These are phyloP conservation scores for Capronia coronata DNA, from an alignment of 2,329 filamentous ascomycete species.

Conservation along the genomic window DNA sequence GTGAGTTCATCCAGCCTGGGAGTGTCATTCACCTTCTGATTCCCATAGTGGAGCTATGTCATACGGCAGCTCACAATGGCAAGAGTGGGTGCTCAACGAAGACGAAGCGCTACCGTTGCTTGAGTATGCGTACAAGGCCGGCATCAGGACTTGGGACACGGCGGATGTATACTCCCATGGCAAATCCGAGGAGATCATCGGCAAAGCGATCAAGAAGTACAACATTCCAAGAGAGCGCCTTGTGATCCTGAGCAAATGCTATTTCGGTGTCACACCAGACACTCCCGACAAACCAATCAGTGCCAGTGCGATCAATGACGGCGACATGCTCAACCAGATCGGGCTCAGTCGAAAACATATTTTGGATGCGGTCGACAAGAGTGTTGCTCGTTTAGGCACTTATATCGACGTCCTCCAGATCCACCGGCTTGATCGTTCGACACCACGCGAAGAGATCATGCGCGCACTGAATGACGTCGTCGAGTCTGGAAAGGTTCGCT, in stretches of 20 bases:
- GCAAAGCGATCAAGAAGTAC: conserved; percentile 55
- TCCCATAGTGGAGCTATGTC: conserved; percentile 38
- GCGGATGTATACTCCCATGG: conserved; percentile 32
- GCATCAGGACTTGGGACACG: conserved; percentile 30
- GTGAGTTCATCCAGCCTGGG: neutral
- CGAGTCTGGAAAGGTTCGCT: conserved; percentile 38
- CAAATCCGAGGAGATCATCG: conserved; percentile 35
- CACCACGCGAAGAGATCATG: conserved; percentile 47
- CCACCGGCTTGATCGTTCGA: conserved; percentile 40
- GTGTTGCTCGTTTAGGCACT: conserved; percentile 39
- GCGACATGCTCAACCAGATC: conserved; percentile 36
- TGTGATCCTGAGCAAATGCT: conserved; percentile 54
- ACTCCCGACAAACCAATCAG: conserved; percentile 31
- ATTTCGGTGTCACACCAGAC: conserved; percentile 35
- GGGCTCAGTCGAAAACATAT: conserved; percentile 54
- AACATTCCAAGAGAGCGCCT: conserved; percentile 51
- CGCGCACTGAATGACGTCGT: conserved; percentile 41
- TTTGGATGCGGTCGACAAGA: conserved; percentile 53
- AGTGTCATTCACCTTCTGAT: neutral
- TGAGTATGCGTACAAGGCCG: conserved; percentile 30
- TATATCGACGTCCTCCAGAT: conserved; percentile 49
- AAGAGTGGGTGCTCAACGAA: conserved; percentile 28
- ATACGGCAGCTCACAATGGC: conserved; percentile 34
- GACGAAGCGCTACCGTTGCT: conserved; percentile 27
- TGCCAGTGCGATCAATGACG: conserved; percentile 26